Percentiles rank a stretch among this genome's conserved stretches.
phyloP scores from a whole-genome alignment of 768 basidiomycete species.

The Brasilioporus rufonigricans region DNA sequence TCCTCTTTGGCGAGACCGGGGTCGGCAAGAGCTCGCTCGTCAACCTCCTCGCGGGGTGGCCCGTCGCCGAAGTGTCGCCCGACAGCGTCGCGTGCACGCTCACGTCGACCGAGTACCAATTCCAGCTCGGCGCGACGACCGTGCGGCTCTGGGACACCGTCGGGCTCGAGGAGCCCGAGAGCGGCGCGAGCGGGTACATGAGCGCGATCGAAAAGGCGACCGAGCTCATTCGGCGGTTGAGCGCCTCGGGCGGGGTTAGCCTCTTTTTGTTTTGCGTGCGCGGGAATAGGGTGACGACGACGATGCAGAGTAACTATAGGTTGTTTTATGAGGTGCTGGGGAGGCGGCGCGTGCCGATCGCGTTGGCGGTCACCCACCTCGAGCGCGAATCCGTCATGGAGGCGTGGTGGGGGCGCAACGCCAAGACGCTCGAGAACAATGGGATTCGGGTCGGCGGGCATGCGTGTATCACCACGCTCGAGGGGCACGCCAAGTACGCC shows the following conservation, averaged over 20 bases:
- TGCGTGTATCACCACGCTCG: constrained; percentile 30
- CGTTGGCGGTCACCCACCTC: constrained; percentile 39
- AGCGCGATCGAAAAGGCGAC: constrained; percentile 29
- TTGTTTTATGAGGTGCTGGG: constrained; percentile 43
- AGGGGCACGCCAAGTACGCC: constrained; percentile 20
- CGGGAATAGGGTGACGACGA: constrained; percentile 27
- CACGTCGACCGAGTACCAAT: constrained; percentile 22
- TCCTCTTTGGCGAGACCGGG: constrained; percentile 44
- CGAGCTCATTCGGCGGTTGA: constrained; percentile 31
- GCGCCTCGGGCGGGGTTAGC: constrained; percentile 25
- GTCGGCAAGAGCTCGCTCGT: constrained; percentile 33
- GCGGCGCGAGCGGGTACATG: constrained; percentile 16
- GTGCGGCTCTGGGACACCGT: constrained; percentile 33
- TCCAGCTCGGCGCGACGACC: constrained; percentile 20
- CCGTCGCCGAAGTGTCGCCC: constrained; percentile 22
- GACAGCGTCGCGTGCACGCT: constrained; percentile 34
- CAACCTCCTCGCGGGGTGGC: constrained; percentile 39
- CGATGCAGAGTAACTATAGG: constrained; percentile 30
- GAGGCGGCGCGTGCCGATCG: constrained; percentile 35
- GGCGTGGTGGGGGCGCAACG: constrained; percentile 31
- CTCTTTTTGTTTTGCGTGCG: constrained; percentile 35
- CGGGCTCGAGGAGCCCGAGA: constrained; percentile 29
- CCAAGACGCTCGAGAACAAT: constrained; percentile 11
- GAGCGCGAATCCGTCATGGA: constrained; percentile 34
- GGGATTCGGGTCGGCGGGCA: constrained; percentile 24